Conservation (phyloP, 306 rosid species). For the Carpinus viminea region DNA sequence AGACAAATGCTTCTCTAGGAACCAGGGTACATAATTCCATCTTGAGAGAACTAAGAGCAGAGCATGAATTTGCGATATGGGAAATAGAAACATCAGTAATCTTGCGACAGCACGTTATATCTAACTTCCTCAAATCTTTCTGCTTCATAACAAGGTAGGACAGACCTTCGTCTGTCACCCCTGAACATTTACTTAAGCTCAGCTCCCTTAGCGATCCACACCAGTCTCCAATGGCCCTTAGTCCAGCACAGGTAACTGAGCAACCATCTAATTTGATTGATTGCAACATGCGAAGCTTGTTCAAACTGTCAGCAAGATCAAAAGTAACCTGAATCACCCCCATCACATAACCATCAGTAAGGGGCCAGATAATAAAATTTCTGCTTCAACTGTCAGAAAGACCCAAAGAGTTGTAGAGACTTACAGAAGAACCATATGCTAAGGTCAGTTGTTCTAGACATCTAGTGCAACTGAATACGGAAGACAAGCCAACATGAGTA, state of each 20-base stretch:
- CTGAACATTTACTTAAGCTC: constrained; percentile 86
- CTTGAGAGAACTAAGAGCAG: constrained; percentile 64
- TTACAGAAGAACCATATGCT: constrained; percentile 81
- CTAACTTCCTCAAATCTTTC: constrained; percentile 78
- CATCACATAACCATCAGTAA: constrained; percentile 8
- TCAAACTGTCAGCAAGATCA: constrained; percentile 67
- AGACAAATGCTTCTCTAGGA: constrained; percentile 64
- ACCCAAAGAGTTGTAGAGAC: constrained; percentile 24
- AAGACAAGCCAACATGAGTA: constrained; percentile 64
- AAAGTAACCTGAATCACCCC: constrained; percentile 67
- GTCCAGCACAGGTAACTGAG: constrained; percentile 58
- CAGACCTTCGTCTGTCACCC: constrained; percentile 82
- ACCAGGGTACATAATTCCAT: constrained; percentile 92
- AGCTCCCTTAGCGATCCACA: constrained; percentile 66
- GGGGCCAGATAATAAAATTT: constrained; percentile 18
- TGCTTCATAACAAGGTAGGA: constrained; percentile 68
- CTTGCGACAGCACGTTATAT: constrained; percentile 89
- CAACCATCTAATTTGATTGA: constrained; percentile 80
- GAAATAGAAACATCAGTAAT: constrained; percentile 72
- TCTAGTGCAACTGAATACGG: constrained; percentile 49
- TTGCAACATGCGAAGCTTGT: constrained; percentile 66
- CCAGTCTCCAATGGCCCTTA: constrained; percentile 76
- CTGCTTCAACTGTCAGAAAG: neutral
- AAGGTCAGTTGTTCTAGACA: constrained; percentile 63
- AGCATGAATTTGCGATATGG: constrained; percentile 65